Base-by-base conservation (phyloP, 1,139 yeast genomes). In the Blastobotrys apis region DNA sequence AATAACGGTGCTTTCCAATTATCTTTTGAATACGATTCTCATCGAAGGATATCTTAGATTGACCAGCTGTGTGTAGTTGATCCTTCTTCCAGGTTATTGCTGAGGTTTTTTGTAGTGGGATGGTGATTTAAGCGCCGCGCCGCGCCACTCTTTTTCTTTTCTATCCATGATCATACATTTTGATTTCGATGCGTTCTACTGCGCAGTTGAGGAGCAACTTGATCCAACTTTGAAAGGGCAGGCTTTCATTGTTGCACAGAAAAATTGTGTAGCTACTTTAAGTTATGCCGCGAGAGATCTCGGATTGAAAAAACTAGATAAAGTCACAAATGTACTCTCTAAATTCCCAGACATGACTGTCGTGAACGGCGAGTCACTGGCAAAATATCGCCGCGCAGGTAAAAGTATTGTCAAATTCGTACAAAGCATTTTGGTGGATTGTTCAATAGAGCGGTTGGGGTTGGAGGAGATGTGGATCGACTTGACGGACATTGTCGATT, bases 381-480 rank as follows among this genome's bases (percentile, higher is more conserved):
- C 62, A 13, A 54, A 52, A 45, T 66, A 66, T 46, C 52, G 68
- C 8, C 52, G 49, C 12, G 67, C 65, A 17, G 69, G 69, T 9
- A 59, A 57, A 35, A 51, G 44, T 38, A 51, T 66, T 8, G 59
- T 57, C 44, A 43, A 52, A n/a, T 58, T 58, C 52, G 56, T 65
- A 13, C 48, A 52, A 32, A 45, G 45, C 3, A 23, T 58, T 19
- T 51, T 64, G 13, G 50, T 54, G 17, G 55, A 53, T 1, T 47
- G 49, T 12, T 55, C 60, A 1, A 56, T 65, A 4, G 68, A 66
- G 43, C 52, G 70, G 33, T 52, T 65, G n/a, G 70, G 70, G 1
- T 53, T 66, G 42, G 70, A 66, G 46, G 70, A 66, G 47, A 47
- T 66, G 53, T 53, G 67, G 53, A 47, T 65, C 12, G 69, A 66